These are phyloP conservation scores for Pichia cabralensis DNA, from an alignment of 805 yeast species.

Conservation along the genomic window DNA sequence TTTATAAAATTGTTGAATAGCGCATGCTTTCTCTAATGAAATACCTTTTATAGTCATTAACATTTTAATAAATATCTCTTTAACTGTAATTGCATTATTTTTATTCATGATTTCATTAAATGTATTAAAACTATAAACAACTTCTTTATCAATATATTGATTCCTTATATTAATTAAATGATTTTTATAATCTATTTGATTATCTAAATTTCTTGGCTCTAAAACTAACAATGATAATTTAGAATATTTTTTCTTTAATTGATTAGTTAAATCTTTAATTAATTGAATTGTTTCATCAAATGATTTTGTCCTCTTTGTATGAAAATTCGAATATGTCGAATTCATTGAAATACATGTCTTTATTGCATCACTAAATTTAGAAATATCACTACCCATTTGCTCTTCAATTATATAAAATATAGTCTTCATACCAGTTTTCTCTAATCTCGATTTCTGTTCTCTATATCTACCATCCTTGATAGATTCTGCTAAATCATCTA, in stretches of 20 bases:
- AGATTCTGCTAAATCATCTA: slow-evolving; percentile 76
- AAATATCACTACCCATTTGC: slow-evolving; percentile 35
- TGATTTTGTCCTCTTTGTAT: slow-evolving; percentile 54
- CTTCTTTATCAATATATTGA: slow-evolving; percentile 20
- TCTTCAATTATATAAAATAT: slow-evolving; percentile 79
- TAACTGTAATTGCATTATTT: slow-evolving; percentile 56
- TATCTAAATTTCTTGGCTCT: slow-evolving; percentile 38
- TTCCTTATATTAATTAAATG: slow-evolving; percentile 33
- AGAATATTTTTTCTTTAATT: slow-evolving; percentile 31
- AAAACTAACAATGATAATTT: slow-evolving; percentile 36
- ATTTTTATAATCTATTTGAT: slow-evolving; percentile 40
- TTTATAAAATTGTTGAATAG: slow-evolving; percentile 58
- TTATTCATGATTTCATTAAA: slow-evolving; percentile 68
- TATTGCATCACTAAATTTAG: slow-evolving; percentile 51
- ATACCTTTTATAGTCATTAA: slow-evolving; percentile 75
- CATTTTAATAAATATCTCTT: slow-evolving; percentile 67
- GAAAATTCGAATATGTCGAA: slow-evolving; percentile 55
- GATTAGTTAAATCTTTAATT: slow-evolving; percentile 38
- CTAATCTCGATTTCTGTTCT: slow-evolving; percentile 77
- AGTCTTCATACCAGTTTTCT: slow-evolving; percentile 55
- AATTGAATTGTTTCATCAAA: slow-evolving; percentile 67
- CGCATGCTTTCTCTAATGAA: slow-evolving; percentile 74
- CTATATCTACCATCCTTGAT: slow-evolving; percentile 81
- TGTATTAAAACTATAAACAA: slow-evolving; percentile 38
- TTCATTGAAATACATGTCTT: slow-evolving; percentile 69